A percentile compares a stretch with the other conserved stretches of the same genome.
Evolutionary conservation across 2,329 filamentous ascomycete genomes (phyloP).

Genomic region (Aspergillus hiratsukae): DNA sequence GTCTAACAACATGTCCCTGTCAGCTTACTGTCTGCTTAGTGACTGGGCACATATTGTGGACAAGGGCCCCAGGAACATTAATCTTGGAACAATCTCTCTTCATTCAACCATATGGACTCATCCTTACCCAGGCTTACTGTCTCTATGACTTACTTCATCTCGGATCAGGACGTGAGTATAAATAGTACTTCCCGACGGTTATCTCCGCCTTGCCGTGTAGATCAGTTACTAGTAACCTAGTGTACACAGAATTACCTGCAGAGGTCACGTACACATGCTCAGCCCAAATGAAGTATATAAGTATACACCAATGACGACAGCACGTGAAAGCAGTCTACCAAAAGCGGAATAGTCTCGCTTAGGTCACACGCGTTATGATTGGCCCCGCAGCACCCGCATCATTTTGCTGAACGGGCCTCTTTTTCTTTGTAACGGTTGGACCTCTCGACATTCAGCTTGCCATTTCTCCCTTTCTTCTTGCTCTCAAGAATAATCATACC

Average conservation of each 20-base stretch:
- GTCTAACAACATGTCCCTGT: not conserved
- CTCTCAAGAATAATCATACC: not conserved
- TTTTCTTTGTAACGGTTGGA: not conserved
- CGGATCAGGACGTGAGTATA: not conserved
- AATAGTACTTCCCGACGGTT: not conserved
- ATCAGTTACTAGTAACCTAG: not conserved
- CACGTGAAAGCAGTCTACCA: conserved; percentile 14
- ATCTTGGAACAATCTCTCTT: not conserved
- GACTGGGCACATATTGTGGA: not conserved
- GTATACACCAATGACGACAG: conserved; percentile 9
- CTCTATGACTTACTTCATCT: not conserved
- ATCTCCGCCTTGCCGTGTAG: not conserved
- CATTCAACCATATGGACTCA: not conserved
- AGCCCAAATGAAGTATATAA: not conserved
- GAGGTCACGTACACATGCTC: not conserved
- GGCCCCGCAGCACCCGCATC: not conserved
- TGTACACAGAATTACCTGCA: not conserved
- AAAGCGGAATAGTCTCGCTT: conserved; percentile 7
- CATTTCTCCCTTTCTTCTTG: conserved; percentile 5
- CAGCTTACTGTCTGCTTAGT: not conserved
- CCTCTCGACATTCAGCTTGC: not conserved
- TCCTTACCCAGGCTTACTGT: not conserved
- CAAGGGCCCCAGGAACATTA: not conserved
- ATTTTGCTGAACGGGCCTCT: not conserved
- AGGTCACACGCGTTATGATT: not conserved